These are phyloP conservation scores for Saccharomycopsis fodiens DNA, from an alignment of 805 yeast species.

Conservation along the genomic window DNA sequence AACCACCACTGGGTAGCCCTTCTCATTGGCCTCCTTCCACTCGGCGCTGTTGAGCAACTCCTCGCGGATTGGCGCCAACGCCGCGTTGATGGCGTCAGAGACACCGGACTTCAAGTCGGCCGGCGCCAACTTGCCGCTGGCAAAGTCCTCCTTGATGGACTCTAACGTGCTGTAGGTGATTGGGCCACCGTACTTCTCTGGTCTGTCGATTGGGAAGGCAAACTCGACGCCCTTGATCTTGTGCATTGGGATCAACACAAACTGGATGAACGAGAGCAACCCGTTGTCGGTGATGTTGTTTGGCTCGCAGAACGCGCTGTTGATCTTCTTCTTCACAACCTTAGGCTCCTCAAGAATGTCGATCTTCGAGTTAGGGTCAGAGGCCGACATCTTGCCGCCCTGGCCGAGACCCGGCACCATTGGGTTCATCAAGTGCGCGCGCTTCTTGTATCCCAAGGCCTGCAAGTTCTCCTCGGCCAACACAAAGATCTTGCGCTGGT, in stretches of 20 bases:
- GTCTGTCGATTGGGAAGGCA: constrained; percentile 73
- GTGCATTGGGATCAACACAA: constrained; percentile 79
- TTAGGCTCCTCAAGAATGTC: constrained; percentile 89
- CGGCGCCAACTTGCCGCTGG: constrained; percentile 71
- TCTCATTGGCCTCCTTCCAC: constrained; percentile 63
- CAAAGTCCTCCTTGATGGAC: constrained; percentile 64
- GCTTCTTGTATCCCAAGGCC: constrained; percentile 83
- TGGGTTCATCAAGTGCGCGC: constrained; percentile 97
- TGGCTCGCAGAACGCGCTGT: constrained; percentile 91
- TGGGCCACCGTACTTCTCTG: constrained; percentile 96
- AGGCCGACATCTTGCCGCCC: constrained; percentile 98
- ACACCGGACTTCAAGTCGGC: constrained; percentile 93
- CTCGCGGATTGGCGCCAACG: constrained; percentile 79
- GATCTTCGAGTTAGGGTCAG: constrained; percentile 96
- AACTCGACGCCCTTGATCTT: constrained; percentile 59
- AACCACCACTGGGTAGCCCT: constrained; percentile 79
- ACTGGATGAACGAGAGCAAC: constrained; percentile 74
- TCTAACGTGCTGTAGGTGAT: constrained; percentile 62
- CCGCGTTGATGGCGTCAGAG: constrained; percentile 69
- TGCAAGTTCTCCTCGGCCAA: constrained; percentile 93
- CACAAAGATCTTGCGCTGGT: constrained; percentile 95
- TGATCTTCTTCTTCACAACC: constrained; percentile 80
- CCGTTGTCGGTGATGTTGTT: constrained; percentile 92
- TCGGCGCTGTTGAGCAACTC: constrained; percentile 55
- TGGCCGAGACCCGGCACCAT: constrained; percentile 98